phyloP scores from a whole-genome alignment of 116 monocot species.

The Dioscorea cayenensis region DNA sequence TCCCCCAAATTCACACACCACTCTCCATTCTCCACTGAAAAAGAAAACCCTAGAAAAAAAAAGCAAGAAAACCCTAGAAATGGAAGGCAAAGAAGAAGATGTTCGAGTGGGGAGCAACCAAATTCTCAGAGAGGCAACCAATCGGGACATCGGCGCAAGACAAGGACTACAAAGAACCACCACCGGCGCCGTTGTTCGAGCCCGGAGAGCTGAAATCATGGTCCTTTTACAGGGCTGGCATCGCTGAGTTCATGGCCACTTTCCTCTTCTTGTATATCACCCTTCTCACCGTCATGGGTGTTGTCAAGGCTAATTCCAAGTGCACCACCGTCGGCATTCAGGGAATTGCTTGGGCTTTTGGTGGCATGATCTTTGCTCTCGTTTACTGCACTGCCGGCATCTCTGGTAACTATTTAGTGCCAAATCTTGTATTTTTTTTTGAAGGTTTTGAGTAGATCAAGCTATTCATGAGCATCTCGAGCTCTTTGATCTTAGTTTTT shows the following conservation, averaged over 20 bases:
- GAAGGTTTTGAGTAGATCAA: too few relatives aligned
- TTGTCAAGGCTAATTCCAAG: conserved; percentile 28
- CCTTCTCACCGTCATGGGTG: conserved; percentile 65
- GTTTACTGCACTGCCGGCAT: conserved; percentile 74
- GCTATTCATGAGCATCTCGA: too few relatives aligned
- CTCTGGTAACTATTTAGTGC: conserved; percentile 22
- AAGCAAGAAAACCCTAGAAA: conserved; percentile 5
- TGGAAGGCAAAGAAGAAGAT: conserved; percentile 78
- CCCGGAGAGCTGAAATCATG: conserved; percentile 57
- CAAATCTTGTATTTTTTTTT: too few relatives aligned
- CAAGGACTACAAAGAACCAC: conserved; percentile 65
- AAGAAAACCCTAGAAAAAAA: neutral
- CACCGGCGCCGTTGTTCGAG: conserved; percentile 56
- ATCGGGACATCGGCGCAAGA: conserved; percentile 68
- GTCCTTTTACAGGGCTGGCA: conserved; percentile 67
- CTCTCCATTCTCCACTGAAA: too few relatives aligned
- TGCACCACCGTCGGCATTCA: conserved; percentile 65
- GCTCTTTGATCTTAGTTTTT: too few relatives aligned
- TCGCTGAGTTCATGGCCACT: conserved; percentile 66
- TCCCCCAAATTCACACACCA: too few relatives aligned
- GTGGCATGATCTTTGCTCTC: conserved; percentile 72
- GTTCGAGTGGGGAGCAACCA: conserved; percentile 65
- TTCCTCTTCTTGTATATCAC: conserved; percentile 68
- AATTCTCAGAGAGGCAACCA: conserved; percentile 64
- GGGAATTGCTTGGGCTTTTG: conserved; percentile 72